phyloP scores from a whole-genome alignment of 352 stramenopile species.

The Globisporangium heterothallicum region DNA sequence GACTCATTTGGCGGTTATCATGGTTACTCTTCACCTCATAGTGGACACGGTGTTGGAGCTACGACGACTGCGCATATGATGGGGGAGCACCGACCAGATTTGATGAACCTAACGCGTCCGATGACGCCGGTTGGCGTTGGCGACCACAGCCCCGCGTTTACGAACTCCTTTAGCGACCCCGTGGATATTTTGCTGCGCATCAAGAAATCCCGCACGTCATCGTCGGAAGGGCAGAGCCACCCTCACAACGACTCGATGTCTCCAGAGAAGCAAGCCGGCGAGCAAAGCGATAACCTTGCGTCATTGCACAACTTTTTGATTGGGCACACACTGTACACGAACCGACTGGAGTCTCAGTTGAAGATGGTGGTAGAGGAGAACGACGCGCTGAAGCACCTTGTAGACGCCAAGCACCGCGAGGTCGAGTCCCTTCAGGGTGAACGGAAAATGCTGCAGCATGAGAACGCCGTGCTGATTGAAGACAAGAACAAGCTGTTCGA shows the following conservation, averaged over 20 bases:
- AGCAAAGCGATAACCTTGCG: conserved; percentile 45
- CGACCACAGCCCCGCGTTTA: conserved; percentile 26
- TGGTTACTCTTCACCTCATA: conserved; percentile 17
- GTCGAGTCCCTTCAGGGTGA: conserved; percentile 45
- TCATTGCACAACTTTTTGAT: conserved; percentile 72
- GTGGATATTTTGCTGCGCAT: conserved; percentile 74
- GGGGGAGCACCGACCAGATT: conserved; percentile 21
- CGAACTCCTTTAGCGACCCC: conserved; percentile 62
- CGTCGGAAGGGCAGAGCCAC: conserved; percentile 16
- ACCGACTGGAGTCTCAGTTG: conserved; percentile 65
- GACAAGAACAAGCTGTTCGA: conserved; percentile 80
- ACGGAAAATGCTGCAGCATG: conserved; percentile 56
- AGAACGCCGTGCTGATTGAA: conserved; percentile 59
- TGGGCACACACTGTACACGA: conserved; percentile 62
- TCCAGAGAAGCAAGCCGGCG: conserved; percentile 26
- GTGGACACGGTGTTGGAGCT: conserved; percentile 4
- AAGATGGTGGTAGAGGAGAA: conserved; percentile 67
- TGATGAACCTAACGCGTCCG: conserved; percentile 15
- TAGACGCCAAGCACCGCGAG: conserved; percentile 51
- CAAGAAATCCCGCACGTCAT: conserved; percentile 54
- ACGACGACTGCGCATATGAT: conserved; percentile 5
- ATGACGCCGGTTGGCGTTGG: conserved; percentile 12
- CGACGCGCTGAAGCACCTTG: conserved; percentile 38
- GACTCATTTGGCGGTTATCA: conserved; percentile 20
- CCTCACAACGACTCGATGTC: conserved; percentile 19